Percentiles rank a stretch among this genome's conserved stretches.
Evolutionary conservation across 2,329 filamentous ascomycete genomes (phyloP).

Genomic region (Leptographium flavum): DNA sequence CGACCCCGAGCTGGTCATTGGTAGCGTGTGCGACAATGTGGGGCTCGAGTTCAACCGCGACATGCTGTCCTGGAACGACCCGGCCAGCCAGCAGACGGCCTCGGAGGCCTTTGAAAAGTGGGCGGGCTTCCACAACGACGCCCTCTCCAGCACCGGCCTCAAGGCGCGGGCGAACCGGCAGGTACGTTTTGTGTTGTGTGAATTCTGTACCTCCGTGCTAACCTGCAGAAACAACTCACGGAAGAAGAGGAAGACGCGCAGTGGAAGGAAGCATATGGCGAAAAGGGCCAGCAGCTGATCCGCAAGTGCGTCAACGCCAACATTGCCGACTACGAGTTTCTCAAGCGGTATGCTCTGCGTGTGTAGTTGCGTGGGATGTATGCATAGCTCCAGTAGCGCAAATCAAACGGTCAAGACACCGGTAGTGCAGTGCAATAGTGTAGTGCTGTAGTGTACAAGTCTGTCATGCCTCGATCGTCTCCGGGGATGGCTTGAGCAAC

Average conservation of each 20-base stretch:
- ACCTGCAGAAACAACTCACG: constrained; percentile 42
- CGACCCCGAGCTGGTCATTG: constrained; percentile 60
- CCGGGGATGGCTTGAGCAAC: constrained; percentile 5
- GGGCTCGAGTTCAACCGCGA: constrained; percentile 59
- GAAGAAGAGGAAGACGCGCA: constrained; percentile 54
- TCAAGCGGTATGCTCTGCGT: constrained; percentile 63
- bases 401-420: neutral
- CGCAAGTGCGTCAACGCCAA: constrained; percentile 58
- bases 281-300: constrained; percentile 56
- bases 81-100: constrained; percentile 55
- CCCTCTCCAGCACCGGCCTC: constrained; percentile 66
- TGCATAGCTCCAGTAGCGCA: no score
- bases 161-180: constrained; percentile 52
- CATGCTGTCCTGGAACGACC: constrained; percentile 77
- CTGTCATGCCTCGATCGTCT: neutral
- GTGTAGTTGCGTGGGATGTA: constrained; percentile 23
- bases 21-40: constrained; percentile 68
- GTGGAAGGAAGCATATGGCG: constrained; percentile 62
- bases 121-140: constrained; percentile 94
- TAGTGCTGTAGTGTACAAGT: neutral
- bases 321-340: constrained; percentile 61
- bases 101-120: constrained; percentile 81
- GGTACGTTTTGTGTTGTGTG: constrained; percentile 24
- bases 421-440: no score
- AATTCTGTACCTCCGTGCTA: neutral